These are phyloP conservation scores for Paxillus involutus DNA, from an alignment of 768 basidiomycete species.

Conservation along the genomic window DNA sequence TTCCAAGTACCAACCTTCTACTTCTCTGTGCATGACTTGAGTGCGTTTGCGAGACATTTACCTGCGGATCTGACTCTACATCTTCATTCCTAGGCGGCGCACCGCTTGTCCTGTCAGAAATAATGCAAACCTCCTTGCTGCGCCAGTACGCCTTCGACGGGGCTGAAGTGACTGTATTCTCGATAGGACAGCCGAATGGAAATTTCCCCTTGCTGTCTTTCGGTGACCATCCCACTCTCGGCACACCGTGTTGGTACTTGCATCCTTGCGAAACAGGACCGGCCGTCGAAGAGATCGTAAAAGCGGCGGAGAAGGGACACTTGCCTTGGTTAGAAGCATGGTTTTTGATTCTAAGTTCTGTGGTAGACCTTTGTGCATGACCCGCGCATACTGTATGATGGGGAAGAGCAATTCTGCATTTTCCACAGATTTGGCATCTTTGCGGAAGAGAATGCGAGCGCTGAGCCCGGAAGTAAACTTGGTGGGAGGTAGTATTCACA, in stretches of 20 bases:
- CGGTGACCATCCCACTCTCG: constrained; percentile 81
- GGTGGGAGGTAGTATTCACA: constrained; percentile 7
- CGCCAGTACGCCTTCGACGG: constrained; percentile 44
- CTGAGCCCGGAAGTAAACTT: background rate
- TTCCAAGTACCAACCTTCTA: constrained; percentile 86
- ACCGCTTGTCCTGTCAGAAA: constrained; percentile 54
- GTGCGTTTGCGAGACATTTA: constrained; percentile 47
- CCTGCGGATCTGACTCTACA: constrained; percentile 14
- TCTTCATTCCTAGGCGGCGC: constrained; percentile 52
- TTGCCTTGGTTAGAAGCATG: constrained; percentile 65
- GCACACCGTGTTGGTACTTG: constrained; percentile 77
- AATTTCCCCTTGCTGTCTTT: constrained; percentile 80
- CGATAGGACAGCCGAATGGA: constrained; percentile 48
- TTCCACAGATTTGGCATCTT: background rate
- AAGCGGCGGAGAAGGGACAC: constrained; percentile 36
- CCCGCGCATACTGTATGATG: constrained; percentile 2
- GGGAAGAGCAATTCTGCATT: background rate
- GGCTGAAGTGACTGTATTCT: constrained; percentile 50
- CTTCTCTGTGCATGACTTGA: constrained; percentile 64
- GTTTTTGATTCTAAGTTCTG: constrained; percentile 71
- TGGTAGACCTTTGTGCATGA: constrained; percentile 50
- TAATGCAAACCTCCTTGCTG: constrained; percentile 62
- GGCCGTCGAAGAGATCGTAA: constrained; percentile 68
- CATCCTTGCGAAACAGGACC: constrained; percentile 81
- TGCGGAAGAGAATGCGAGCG: background rate